These are phyloP conservation scores for Pholiota conissans DNA, from an alignment of 768 basidiomycete genomes.

Conservation along the genomic window DNA sequence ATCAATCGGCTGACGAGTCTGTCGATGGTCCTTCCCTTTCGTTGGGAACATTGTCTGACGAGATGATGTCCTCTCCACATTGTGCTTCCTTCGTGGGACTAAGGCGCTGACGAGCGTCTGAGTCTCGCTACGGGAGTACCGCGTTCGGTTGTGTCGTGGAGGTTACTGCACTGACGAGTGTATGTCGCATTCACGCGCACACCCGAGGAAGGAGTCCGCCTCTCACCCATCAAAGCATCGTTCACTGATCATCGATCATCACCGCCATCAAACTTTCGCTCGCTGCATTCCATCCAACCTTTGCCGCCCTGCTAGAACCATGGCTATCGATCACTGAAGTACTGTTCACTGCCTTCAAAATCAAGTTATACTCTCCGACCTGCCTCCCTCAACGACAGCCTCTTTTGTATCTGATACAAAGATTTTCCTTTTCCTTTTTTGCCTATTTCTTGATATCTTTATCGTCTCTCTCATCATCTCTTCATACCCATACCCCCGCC, in stretches of 20 bases:
- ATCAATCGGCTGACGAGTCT: background rate
- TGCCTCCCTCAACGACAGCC: too few species aligned
- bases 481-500: background rate
- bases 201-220: conserved; percentile 1
- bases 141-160: background rate
- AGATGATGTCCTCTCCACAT: background rate
- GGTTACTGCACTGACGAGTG: conserved; percentile 1
- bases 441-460: background rate
- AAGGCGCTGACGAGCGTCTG: conserved; percentile 2
- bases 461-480: background rate
- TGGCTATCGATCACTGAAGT: too few species aligned
- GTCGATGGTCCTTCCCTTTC: background rate
- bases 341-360: too few species aligned
- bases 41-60: background rate
- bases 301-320: too few species aligned
- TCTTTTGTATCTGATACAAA: too few species aligned
- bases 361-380: too few species aligned
- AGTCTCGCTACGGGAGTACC: background rate
- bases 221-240: too few species aligned
- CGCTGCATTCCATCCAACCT: too few species aligned
- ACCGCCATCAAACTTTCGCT: too few species aligned
- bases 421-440: background rate
- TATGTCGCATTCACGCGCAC: background rate
- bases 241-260: too few species aligned
- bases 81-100: background rate